Conservation (phyloP, 2,329 filamentous ascomycete genomes). For the Incumbomyces delicatus region DNA sequence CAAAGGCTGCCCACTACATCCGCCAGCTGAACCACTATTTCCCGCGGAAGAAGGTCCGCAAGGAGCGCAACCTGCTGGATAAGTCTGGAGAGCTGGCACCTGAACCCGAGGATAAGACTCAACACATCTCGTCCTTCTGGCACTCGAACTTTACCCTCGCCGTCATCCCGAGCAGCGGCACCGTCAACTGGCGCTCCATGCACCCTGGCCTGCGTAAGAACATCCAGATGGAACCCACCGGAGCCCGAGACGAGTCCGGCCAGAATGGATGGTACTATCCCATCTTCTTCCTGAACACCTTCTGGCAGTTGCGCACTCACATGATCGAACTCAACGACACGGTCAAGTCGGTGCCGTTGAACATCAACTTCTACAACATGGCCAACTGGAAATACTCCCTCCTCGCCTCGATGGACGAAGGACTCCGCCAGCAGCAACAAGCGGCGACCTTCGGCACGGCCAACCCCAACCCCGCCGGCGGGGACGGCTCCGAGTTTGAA, state of each 20-base stretch:
- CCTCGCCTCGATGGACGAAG: constrained; percentile 75
- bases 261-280: constrained; percentile 92
- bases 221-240: constrained; percentile 67
- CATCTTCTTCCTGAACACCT: constrained; percentile 84
- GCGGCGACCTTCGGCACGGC: constrained; percentile 66
- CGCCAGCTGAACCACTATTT: constrained; percentile 83
- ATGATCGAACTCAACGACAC: constrained; percentile 91
- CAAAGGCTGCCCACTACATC: constrained; percentile 71
- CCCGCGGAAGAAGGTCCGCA: constrained; percentile 78
- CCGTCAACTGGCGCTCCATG: constrained; percentile 55
- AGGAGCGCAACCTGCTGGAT: constrained; percentile 74
- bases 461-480: constrained; percentile 60
- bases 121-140: constrained; percentile 77
- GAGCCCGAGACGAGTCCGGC: constrained; percentile 71
- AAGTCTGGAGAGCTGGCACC: constrained; percentile 29
- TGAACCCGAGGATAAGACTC: constrained; percentile 48
- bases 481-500: constrained; percentile 89
- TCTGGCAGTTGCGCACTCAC: constrained; percentile 88
- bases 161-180: constrained; percentile 70
- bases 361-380: constrained; percentile 73
- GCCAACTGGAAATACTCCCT: constrained; percentile 83
- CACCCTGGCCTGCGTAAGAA: constrained; percentile 69
- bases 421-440: constrained; percentile 70
- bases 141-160: constrained; percentile 90
- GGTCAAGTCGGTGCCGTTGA: constrained; percentile 68